Base-by-base conservation (phyloP, 805 yeast species). In the Jamesozyma piceae region DNA sequence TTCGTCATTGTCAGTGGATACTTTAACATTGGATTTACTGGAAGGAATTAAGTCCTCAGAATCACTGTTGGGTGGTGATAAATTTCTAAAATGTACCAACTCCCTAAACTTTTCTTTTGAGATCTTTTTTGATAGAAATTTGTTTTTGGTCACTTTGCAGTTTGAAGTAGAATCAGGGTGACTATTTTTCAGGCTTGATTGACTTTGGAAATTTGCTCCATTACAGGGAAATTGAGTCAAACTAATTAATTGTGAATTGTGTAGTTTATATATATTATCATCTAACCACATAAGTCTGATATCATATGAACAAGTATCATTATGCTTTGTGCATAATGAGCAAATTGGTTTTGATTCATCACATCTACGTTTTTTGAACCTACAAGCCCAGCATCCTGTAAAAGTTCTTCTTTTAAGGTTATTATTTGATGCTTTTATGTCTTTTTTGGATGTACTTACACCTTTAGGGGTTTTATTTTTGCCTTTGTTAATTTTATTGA, bases 311-410 rank as follows among this genome's bases (percentile, higher is more conserved):
- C 64, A 61, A 13, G 38, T 39, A 29, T 51, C 52, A 8, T 51
- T 49, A 39, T 57, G 57, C 31, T 46, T 51, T 11, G 45, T 36
- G 35, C 65, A 61, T 15, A 52, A 34, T 1, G 62, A 49, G 36
- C 64, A 61, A n/a, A 45, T 30, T 2, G 63, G 63, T 43, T 49
- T 57, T 4, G 33, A 31, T 38, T 55, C 55, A 42, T 61, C 62
- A 46, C 65, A 61, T 38, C 57, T 53, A 17, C 60, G 49, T 38
- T 61, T 61, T 42, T 60, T 60, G 19, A 56, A 51, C 33, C 64
- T 44, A 35, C 65, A 61, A 5, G 62, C 58, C 65, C 65, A 61
- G 43, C 65, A 61, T 5, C 64, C 64, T 5, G 60, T 59, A 21
- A 61, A 61, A 1, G 58, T 56, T 44, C 65, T 54, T 10, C 47